Base-by-base conservation (phyloP, 108 stramenopile genomes). In the Conticribra guillardii region DNA sequence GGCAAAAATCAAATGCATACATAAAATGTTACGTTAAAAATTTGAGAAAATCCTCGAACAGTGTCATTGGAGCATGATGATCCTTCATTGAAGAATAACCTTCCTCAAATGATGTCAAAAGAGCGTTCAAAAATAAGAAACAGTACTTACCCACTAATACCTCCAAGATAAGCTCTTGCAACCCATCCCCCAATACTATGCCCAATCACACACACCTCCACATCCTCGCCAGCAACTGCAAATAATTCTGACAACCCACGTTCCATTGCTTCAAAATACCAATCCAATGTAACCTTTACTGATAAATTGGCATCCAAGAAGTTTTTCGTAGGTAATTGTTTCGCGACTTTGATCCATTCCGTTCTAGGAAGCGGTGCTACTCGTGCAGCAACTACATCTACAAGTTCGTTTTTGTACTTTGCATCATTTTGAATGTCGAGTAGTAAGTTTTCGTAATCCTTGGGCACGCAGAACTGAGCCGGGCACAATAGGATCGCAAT, bases 131-230 rank as follows among this genome's bases (percentile, higher is more conserved):
- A 5, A 45, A n/a, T n/a, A n/a, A n/a, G 17, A 4, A 14, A 0
- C n/a, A 63, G 41, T 21, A 71, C 76, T 48, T 32, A 80, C 79
- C 80, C 66, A 56, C 80, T 71, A 17, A 91, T 29, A 0, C 90
- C 90, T 28, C 90, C 90, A 5, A 91, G 59, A 61, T 85, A 91
- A 15, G 86, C 86, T 34, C 90, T 64, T 0, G 87, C 90, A 15
- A 91, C 86, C 90, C 90, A 91, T 16, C 90, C 90, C 23, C 90
- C 90, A 72, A 91, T 91, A 19, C 67, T 71, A 62, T 91, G 90
- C 15, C 87, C 90, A 18, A 91, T 64, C 27, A 91, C 37, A 54
- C 87, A 88, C 4, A 91, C 31, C 11, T 84, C 74, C 4, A 73
- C 62, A 54, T 87, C 84, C 17, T 79, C 70, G 48, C 82, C 84